A percentile compares a stretch with the other conserved stretches of the same genome.
Evolutionary conservation across 148 eudicot species (phyloP).

Genomic region (Diospyros kaki): DNA sequence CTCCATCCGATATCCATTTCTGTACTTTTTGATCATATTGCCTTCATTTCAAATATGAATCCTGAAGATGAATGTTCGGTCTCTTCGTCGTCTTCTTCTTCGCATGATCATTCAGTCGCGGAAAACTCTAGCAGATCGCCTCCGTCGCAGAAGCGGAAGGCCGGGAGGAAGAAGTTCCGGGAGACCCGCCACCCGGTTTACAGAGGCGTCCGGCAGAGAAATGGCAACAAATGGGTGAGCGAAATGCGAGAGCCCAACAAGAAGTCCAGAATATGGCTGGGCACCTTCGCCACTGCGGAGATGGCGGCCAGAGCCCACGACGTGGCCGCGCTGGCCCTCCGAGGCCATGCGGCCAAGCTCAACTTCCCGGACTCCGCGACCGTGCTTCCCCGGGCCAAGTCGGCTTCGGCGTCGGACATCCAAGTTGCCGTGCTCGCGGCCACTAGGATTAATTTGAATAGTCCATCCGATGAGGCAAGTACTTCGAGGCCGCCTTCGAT

Average conservation of each 20-base stretch:
- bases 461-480: background rate
- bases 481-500: too few species aligned
- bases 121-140: background rate
- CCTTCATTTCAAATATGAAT: background rate
- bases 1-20: too few species aligned
- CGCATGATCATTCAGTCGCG: background rate
- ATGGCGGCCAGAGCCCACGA: slow-evolving; percentile 69
- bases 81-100: background rate
- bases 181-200: slow-evolving; percentile 62
- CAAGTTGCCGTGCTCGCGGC: slow-evolving; percentile 49
- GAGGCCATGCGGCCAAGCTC: slow-evolving; percentile 35
- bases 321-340: slow-evolving; percentile 53
- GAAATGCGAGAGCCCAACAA: slow-evolving; percentile 60
- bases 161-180: slow-evolving; percentile 44
- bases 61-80: background rate
- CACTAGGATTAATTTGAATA: slow-evolving; percentile 4
- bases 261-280: slow-evolving; percentile 60
- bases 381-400: slow-evolving; percentile 36
- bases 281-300: slow-evolving; percentile 52
- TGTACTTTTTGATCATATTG: too few species aligned
- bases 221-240: slow-evolving; percentile 59
- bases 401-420: slow-evolving; percentile 43
- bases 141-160: slow-evolving; percentile 22
- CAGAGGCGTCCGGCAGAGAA: slow-evolving; percentile 47
- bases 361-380: slow-evolving; percentile 48